Conservation (phyloP, 2,329 filamentous ascomycete genomes). For the Aureobasidium sp. region DNA sequence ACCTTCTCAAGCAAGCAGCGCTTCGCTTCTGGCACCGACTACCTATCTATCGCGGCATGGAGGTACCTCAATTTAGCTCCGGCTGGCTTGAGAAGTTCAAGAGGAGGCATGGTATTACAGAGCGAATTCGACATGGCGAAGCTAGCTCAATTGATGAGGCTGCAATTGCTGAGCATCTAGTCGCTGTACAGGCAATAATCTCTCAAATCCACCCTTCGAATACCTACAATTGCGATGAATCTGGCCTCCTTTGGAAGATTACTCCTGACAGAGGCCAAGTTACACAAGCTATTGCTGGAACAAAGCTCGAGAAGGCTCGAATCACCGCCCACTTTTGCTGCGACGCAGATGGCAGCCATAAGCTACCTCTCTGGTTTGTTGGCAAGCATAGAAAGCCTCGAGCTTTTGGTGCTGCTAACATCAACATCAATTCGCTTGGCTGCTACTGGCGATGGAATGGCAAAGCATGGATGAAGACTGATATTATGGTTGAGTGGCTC, state of each 20-base stretch:
- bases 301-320: too few relatives aligned
- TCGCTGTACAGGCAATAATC: too few relatives aligned
- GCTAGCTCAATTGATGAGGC: not conserved
- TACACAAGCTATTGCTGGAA: too few relatives aligned
- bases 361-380: too few relatives aligned
- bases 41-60: slow-evolving; percentile 5
- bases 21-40: not conserved
- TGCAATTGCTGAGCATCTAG: too few relatives aligned
- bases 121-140: slow-evolving; percentile 1
- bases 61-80: slow-evolving; percentile 18
- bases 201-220: too few relatives aligned
- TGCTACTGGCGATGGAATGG: slow-evolving; percentile 12
- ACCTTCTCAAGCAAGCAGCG: not conserved
- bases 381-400: not conserved
- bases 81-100: slow-evolving; percentile 16
- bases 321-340: too few relatives aligned
- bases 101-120: slow-evolving; percentile 7
- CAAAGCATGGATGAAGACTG: slow-evolving; percentile 15
- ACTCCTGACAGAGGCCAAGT: too few relatives aligned
- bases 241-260: too few relatives aligned
- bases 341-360: too few relatives aligned
- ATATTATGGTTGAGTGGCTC: slow-evolving; percentile 16
- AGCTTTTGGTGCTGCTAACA: slow-evolving; percentile 1
- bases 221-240: too few relatives aligned
- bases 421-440: not conserved